phyloP scores from a whole-genome alignment of 768 basidiomycete genomes.

The Leucosporidium creatinivorum region DNA sequence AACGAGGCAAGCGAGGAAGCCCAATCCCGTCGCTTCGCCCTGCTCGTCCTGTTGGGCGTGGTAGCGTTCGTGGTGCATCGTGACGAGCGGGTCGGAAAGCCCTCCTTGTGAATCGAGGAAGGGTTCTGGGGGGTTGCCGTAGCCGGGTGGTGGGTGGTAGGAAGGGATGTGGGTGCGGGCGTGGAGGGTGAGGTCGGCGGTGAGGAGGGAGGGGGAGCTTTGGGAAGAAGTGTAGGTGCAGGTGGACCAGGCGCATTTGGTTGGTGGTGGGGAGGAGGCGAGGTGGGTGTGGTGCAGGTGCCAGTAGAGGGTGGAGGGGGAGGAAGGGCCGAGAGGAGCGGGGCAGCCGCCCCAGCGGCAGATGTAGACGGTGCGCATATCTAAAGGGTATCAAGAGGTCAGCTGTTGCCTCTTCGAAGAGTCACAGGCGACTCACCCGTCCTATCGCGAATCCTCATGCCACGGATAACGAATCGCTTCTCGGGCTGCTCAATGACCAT shows the following conservation, averaged over 20 bases:
- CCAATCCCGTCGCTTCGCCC: background rate
- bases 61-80: constrained; percentile 14
- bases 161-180: constrained; percentile 20
- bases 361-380: background rate
- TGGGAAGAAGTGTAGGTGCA: constrained; percentile 9
- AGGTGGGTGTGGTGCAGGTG: constrained; percentile 27
- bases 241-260: background rate
- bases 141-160: background rate
- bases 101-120: background rate
- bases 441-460: constrained; percentile 58
- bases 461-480: constrained; percentile 78
- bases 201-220: constrained; percentile 3
- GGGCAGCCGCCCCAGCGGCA: constrained; percentile 19
- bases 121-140: background rate
- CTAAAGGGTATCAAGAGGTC: background rate
- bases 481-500: constrained; percentile 56
- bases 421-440: background rate
- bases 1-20: constrained; percentile 23
- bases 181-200: constrained; percentile 21
- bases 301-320: background rate
- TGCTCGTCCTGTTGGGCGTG: constrained; percentile 23
- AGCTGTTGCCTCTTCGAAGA: background rate
- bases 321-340: background rate
- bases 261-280: background rate
- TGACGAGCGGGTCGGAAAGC: background rate